Conservation (phyloP, 495 filamentous ascomycete genomes). For the Rhypophila decipiens region DNA sequence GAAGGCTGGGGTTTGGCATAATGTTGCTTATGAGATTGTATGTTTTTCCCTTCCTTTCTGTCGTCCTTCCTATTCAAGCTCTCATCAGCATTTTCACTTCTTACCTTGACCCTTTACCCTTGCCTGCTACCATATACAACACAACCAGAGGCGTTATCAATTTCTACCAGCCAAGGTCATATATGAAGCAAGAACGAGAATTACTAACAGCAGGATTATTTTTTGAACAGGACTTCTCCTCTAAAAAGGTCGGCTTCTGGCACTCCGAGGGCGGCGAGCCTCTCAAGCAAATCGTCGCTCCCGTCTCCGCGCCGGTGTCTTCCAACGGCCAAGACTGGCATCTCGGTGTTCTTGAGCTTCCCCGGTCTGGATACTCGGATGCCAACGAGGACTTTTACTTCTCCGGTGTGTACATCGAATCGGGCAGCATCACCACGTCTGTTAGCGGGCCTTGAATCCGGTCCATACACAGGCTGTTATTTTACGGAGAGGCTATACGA, state of each 20-base stretch:
- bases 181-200: no score
- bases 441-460: constrained; percentile 48
- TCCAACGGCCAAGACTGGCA: constrained; percentile 73
- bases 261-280: constrained; percentile 54
- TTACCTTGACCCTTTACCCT: not conserved
- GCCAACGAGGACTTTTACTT: constrained; percentile 63
- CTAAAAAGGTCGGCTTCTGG: constrained; percentile 59
- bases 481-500: no score
- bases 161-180: no score
- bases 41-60: constrained; percentile 10
- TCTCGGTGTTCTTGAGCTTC: constrained; percentile 62
- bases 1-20: constrained; percentile 60
- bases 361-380: constrained; percentile 47
- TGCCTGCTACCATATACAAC: no score
- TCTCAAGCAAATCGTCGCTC: constrained; percentile 50
- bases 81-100: not conserved
- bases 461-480: no score
- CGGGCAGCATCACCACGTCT: constrained; percentile 51
- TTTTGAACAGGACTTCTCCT: constrained; percentile 50
- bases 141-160: no score
- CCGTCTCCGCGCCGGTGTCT: constrained; percentile 51
- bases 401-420: constrained; percentile 66
- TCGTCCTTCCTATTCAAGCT: not conserved
- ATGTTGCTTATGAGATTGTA: constrained; percentile 59
- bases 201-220: no score